Evolutionary conservation across 805 yeast species (phyloP), one percentile per base, ranked within the genome.

Genomic region (Wickerhamiella azyma): DNA sequence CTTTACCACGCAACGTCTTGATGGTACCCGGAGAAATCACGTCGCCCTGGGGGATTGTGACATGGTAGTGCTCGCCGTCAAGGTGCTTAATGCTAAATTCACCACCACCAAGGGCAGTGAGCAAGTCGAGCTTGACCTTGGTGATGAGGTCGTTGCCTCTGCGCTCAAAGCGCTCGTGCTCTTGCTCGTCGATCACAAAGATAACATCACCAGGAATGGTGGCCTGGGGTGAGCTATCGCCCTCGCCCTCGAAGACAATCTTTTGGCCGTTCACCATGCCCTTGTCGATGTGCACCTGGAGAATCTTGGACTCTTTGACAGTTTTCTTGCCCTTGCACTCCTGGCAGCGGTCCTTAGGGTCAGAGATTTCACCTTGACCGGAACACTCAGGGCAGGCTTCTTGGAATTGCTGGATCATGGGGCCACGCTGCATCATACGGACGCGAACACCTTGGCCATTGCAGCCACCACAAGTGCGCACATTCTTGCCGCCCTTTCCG

Each of bases 381-480:
- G 77, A 68, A 78, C 99, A 92, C 49, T 67, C 79, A 56, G 83
- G 89, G 81, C 99, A 92, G 46, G 77, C 79, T 39, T 94, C 78
- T 71, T 92, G 97, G 77, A 84, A 84, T 74, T 96, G 83, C 72
- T 92, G 99, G 60, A 92, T 83, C 88, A 92, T 85, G 55, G 95
- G 96, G 57, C 99, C 99, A 96, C 92, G 88, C 69, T 92, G 97
- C 71, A 94, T 83, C 45, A 96, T 85, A 55, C 86, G 81, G 54
- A 89, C 81, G 66, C 77, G 84, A 65, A 81, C 68, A 75, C 99
- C 99, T 58, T 75, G 74, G 66, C 99, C 99, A 61, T 76, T 75
- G 79, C 99, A 92, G 35, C 77, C 64, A 44, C 77, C 54, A 78
- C 99, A 92, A 58, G 77, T 77, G 71, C 81, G 82, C 53, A 88